Evolutionary conservation across 1,284 basidiomycete species (phyloP), one percentile per base, ranked within the genome.

Genomic region (Marasmius tenuissimus): DNA sequence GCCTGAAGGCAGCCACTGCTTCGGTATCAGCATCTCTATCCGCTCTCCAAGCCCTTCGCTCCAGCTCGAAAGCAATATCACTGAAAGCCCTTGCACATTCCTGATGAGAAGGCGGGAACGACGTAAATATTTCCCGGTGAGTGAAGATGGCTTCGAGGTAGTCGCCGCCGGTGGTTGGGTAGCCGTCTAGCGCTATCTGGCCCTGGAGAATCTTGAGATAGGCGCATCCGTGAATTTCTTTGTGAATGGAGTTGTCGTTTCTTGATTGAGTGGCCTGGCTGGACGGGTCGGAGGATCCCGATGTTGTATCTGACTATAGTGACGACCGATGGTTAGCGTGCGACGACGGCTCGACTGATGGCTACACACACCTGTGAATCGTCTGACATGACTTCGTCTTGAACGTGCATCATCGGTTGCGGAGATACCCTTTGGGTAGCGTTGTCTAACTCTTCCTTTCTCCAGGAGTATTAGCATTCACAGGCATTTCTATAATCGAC

Each of bases 121-220:
- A 81, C 64, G 73, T 76, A 63, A 87, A 78, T 45, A 87, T 82
- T 70, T 87, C 84, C 69, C 89, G 87, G 74, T 91, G 89, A 1
- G 85, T 85, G 73, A 90, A 89, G 66, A 91, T 86, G 57, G 82
- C 78, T 68, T 91, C 89, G 73, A 91, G 82, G 70, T 90, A 91
- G 63, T 83, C 88, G 66, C 88, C 89, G 75, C 80, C 80, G 58
- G 87, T 87, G 59, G 86, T 89, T 67, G 75, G 72, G 70, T 78
- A 85, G 47, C 67, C 72, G 63, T 83, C 82, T 47, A 47, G 16
- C 11, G 45, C 45, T 65, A 85, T 72, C 66, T 83, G 83, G 57
- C 77, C 75, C 63, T 80, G 83, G 66, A 90, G 80, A 66, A 81
- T 75, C 72, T 85, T 85, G 56, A 91, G 84, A 73, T 87, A 87